Conservation (phyloP, 371 early-diverging fungal species). For the Apophysomyces sp. region DNA sequence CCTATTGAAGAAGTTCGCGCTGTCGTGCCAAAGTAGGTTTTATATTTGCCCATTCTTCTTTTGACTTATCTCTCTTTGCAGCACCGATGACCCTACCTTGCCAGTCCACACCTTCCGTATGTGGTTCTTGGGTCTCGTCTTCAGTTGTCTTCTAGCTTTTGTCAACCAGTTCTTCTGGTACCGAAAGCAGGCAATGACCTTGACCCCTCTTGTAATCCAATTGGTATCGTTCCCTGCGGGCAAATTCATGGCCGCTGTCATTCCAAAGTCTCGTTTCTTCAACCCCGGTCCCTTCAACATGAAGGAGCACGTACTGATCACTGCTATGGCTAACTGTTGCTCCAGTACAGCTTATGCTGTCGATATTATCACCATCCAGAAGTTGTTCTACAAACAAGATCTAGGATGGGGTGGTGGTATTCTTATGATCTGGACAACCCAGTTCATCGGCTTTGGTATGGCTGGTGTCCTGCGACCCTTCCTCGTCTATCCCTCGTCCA, state of each 20-base stretch:
- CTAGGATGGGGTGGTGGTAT: constrained; percentile 61
- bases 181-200: constrained; percentile 53
- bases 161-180: constrained; percentile 81
- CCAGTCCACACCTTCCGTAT: constrained; percentile 80
- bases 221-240: constrained; percentile 68
- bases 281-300: constrained; percentile 88
- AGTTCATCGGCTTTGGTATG: constrained; percentile 79
- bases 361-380: constrained; percentile 72
- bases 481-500: constrained; percentile 80
- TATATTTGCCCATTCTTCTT: not conserved
- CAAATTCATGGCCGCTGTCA: constrained; percentile 56
- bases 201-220: constrained; percentile 54
- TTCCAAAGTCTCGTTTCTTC: constrained; percentile 54
- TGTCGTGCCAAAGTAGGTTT: constrained; percentile 57
- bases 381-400: constrained; percentile 58
- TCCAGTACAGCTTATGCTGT: constrained; percentile 68
- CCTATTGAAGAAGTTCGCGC: constrained; percentile 75
- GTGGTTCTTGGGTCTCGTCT: constrained; percentile 66
- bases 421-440: constrained; percentile 67
- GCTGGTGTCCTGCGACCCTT: constrained; percentile 76
- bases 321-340: constrained; percentile 60
- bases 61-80: constrained; percentile 12
- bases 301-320: constrained; percentile 85
- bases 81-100: constrained; percentile 63
- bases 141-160: constrained; percentile 57